phyloP scores from a whole-genome alignment of 208 protist genomes.

The Porcisia hertigi region DNA sequence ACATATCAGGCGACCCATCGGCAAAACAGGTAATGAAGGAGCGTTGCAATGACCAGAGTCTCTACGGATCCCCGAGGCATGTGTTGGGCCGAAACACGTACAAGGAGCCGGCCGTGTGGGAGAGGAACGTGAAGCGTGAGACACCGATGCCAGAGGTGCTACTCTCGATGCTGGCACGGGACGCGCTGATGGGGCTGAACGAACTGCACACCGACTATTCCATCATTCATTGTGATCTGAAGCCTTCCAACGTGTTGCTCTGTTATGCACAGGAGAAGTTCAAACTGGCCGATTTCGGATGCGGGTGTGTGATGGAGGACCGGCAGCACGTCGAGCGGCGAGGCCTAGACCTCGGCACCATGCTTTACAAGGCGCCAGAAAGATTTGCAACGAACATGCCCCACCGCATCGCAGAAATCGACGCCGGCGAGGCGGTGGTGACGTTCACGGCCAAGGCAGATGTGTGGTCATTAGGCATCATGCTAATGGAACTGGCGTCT shows the following conservation, averaged over 20 bases:
- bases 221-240: constrained; percentile 97
- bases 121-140: constrained; percentile 94
- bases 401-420: constrained; percentile 15
- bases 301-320: constrained; percentile 70
- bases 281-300: constrained; percentile 90
- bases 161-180: constrained; percentile 99
- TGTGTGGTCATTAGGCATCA: constrained; percentile 89
- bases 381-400: constrained; percentile 31
- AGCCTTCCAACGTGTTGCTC: constrained; percentile 96
- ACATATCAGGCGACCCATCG: constrained; percentile 34
- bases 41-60: constrained; percentile 41
- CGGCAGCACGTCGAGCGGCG: constrained; percentile 37
- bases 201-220: constrained; percentile 85
- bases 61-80: constrained; percentile 55
- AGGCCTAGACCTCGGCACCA: constrained; percentile 74
- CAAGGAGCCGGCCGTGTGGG: constrained; percentile 68
- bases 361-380: constrained; percentile 90
- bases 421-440: constrained; percentile 39
- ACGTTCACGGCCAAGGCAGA: constrained; percentile 82
- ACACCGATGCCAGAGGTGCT: constrained; percentile 99
- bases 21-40: constrained; percentile 30
- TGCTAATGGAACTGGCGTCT: constrained; percentile 75
- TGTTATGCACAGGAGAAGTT: constrained; percentile 68
- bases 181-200: constrained; percentile 82
- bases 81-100: constrained; percentile 60